Evolutionary conservation across 805 yeast species (phyloP), one percentile per base, ranked within the genome.

Genomic region (Kregervanrija delftensis): DNA sequence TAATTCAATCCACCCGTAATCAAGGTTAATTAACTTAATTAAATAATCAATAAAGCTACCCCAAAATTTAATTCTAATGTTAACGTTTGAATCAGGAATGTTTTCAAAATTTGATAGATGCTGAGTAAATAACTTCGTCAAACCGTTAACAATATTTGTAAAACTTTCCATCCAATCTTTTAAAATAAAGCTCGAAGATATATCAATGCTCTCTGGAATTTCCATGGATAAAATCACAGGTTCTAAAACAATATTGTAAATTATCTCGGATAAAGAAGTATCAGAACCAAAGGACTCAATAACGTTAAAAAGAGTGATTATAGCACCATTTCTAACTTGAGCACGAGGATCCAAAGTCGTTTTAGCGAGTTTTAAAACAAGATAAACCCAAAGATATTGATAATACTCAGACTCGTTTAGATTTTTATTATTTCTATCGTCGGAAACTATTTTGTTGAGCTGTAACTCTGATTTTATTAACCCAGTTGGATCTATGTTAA

Each of bases 271-370:
- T 2, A 77, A 67, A 0, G 79, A 74, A 14, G 80, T 66, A 37
- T 68, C 66, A 10, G 62, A 56, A 0, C 86, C 83, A 59, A 84
- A 87, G 3, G 90, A 76, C 42, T 85, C 87, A 48, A 86, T 70
- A 30, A 91, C 81, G 51, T 90, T 77, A 64, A 88, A 87, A 51
- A 90, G 81, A 0, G 96, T 91, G 58, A 89, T 95, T 12, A 88
- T 75, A 0, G 96, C 81, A 2, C 96, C 96, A 55, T 88, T 89
- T 49, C 95, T 73, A 0, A 91, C 96, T 54, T 89, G 95, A 1
- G 81, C 74, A 44, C 96, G 72, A 3, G 70, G 56, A 51, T 85
- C 95, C 28, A 66, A 59, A 0, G 90, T 75, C 17, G 88, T 73
- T 16, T 72, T 71, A 0, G 88, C 80, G 33, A 91, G 63, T 31